A percentile compares a stretch with the other conserved stretches of the same genome.
These are phyloP conservation scores for Cucurbitaria berberidis DNA, from an alignment of 2,329 filamentous ascomycete genomes.

Conservation along the genomic window DNA sequence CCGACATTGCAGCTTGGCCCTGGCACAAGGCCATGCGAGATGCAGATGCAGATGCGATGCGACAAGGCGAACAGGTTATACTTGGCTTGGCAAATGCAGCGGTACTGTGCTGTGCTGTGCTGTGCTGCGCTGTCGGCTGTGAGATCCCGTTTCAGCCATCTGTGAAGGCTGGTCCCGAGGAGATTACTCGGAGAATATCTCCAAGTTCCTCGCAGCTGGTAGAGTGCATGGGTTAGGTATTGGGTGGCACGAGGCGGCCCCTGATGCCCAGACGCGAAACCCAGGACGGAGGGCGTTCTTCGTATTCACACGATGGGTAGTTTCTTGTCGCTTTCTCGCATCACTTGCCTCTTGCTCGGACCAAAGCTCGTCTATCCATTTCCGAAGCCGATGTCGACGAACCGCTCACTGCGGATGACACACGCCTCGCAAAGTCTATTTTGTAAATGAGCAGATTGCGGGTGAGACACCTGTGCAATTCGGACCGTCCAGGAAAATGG, in stretches of 20 bases:
- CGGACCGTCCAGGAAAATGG: neutral
- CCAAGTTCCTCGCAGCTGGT: neutral
- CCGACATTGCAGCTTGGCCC: slow-evolving; percentile 7
- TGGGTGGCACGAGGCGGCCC: slow-evolving; percentile 4
- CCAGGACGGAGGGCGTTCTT: no score
- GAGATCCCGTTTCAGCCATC: neutral
- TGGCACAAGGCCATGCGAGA: slow-evolving; percentile 1
- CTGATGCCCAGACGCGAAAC: slow-evolving; percentile 16
- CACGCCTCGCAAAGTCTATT: neutral
- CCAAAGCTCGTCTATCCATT: neutral
- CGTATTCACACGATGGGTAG: no score
- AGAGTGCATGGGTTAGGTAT: slow-evolving; percentile 4
- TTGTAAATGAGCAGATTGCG: neutral
- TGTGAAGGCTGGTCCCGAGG: neutral
- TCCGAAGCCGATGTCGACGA: neutral
- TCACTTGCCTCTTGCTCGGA: neutral
- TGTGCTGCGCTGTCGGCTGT: slow-evolving; percentile 5
- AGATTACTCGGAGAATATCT: slow-evolving; percentile 3
- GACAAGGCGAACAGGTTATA: slow-evolving; percentile 3
- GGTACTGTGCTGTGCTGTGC: neutral
- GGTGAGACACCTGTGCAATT: neutral
- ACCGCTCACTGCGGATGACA: neutral
- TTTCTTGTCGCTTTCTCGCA: no score
- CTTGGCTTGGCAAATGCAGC: neutral
- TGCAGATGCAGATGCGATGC: neutral